Evolutionary conservation across 495 filamentous ascomycete genomes (phyloP).

Genomic region (Niebla homalea): DNA sequence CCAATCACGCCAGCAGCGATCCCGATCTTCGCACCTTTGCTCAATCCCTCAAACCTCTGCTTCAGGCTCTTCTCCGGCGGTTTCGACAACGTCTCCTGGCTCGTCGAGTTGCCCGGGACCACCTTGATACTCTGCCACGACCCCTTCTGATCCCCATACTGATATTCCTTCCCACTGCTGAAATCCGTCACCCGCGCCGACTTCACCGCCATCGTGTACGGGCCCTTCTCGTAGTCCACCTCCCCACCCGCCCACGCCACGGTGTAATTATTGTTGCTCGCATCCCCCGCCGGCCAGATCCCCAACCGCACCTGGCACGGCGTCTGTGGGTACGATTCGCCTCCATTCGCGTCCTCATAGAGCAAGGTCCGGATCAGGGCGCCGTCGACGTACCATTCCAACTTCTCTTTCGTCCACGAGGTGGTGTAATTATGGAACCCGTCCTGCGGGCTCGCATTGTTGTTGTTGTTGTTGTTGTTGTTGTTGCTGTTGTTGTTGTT

Average conservation of each 20-base stretch:
- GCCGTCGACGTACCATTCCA: conserved; percentile 75
- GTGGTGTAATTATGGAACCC: conserved; percentile 81
- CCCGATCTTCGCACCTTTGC: conserved; percentile 40
- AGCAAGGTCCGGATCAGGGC: conserved; percentile 52
- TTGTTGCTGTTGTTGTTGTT: too few relatives aligned
- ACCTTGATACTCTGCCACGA: conserved; percentile 59
- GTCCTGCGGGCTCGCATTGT: conserved; percentile 35
- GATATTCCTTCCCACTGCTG: conserved; percentile 53
- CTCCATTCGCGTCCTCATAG: conserved; percentile 41
- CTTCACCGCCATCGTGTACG: conserved; percentile 68
- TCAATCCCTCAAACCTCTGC: conserved; percentile 46
- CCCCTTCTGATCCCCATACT: conserved; percentile 53
- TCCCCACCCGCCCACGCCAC: conserved; percentile 69
- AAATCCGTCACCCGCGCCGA: conserved; percentile 52
- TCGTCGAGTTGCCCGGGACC: conserved; percentile 46
- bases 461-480: too few relatives aligned
- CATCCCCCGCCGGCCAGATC: conserved; percentile 76
- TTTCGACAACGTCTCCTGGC: conserved; percentile 23
- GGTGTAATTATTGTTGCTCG: conserved; percentile 45
- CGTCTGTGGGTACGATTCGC: conserved; percentile 72
- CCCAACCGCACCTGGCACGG: conserved; percentile 82
- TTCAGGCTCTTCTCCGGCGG: conserved; percentile 29
- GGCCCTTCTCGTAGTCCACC: conserved; percentile 59
- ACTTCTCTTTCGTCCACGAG: conserved; percentile 64
- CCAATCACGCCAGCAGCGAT: conserved; percentile 37